Evolutionary conservation across 306 rosid species (phyloP).

Genomic region (Quercus ilex): DNA sequence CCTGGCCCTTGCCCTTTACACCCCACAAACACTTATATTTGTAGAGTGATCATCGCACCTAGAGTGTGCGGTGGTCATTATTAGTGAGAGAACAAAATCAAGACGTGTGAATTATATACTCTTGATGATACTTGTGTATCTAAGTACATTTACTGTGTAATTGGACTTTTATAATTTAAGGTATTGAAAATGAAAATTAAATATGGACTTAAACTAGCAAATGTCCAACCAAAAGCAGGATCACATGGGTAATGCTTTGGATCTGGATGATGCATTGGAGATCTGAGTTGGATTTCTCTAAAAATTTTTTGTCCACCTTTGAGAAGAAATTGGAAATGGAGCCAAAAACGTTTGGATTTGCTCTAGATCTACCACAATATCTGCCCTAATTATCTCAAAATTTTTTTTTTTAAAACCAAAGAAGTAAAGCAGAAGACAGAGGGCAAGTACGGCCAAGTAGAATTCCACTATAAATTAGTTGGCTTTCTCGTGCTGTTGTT

Average conservation of each 20-base stretch:
- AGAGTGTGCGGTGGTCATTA: too few relatives aligned
- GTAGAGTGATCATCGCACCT: too few relatives aligned
- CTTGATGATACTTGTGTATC: neutral
- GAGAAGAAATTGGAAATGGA: neutral
- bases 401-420: neutral
- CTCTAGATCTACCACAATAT: neutral
- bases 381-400: neutral
- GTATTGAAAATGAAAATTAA: neutral
- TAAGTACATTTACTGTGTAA: neutral
- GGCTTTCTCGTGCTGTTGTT: neutral
- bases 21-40: too few relatives aligned
- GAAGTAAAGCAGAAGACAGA: slow-evolving; percentile 13
- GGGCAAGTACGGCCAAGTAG: neutral
- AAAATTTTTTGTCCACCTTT: neutral
- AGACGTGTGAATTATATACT: too few relatives aligned
- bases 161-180: neutral
- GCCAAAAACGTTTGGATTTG: neutral
- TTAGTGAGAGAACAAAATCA: too few relatives aligned
- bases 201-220: slow-evolving; percentile 5
- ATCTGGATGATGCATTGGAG: neutral
- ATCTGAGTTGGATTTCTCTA: slow-evolving; percentile 1
- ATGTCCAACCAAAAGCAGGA: slow-evolving; percentile 4
- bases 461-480: slow-evolving; percentile 5
- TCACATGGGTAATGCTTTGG: slow-evolving; percentile 16
- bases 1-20: too few relatives aligned